A percentile compares a stretch with the other conserved stretches of the same genome.
Conservation (phyloP, 805 yeast species). For the Yamadazyma takamatsuzukensis region DNA sequence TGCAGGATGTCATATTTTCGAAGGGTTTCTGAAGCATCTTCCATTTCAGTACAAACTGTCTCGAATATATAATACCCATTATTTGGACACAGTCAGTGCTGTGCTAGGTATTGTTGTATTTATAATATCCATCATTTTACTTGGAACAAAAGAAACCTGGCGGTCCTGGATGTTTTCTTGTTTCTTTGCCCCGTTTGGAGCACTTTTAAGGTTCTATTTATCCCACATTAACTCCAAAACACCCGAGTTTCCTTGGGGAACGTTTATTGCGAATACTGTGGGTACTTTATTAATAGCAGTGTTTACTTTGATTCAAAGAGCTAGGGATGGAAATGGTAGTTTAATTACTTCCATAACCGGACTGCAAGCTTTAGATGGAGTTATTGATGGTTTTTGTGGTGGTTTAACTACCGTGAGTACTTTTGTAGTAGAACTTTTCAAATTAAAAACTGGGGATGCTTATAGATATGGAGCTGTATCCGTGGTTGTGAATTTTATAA, state of each 20-base stretch:
- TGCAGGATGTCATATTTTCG: conserved; percentile 52
- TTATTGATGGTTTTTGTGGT: conserved; percentile 69
- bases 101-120: conserved; percentile 21
- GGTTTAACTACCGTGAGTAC: conserved; percentile 74
- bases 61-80: too few relatives aligned
- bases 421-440: conserved; percentile 62
- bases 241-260: conserved; percentile 50
- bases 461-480: conserved; percentile 52
- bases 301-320: conserved; percentile 42
- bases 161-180: conserved; percentile 69
- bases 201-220: conserved; percentile 53
- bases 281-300: conserved; percentile 46
- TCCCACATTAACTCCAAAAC: conserved; percentile 55
- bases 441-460: conserved; percentile 25
- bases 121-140: conserved; percentile 39
- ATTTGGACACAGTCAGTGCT: conserved; percentile 2
- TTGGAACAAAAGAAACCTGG: conserved; percentile 41
- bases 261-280: conserved; percentile 44
- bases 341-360: conserved; percentile 29
- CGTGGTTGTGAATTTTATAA: conserved; percentile 43
- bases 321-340: conserved; percentile 24
- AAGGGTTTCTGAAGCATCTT: too few relatives aligned
- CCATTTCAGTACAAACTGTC: too few relatives aligned
- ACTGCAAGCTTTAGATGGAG: conserved; percentile 52
- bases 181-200: conserved; percentile 71